phyloP scores from a whole-genome alignment of 1,139 yeast species.

The Wickerhamomyces sp. region DNA sequence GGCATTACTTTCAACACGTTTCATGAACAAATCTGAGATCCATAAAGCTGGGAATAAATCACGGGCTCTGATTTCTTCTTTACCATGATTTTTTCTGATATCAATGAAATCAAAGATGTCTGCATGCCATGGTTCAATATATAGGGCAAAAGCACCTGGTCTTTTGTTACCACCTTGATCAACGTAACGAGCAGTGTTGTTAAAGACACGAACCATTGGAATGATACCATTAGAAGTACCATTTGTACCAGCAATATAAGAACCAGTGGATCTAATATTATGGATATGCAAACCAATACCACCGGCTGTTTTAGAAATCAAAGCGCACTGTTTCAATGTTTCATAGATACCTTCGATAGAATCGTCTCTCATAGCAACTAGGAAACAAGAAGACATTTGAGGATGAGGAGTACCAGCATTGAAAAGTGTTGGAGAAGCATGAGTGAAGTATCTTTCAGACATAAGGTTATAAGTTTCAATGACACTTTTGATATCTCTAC shows the following conservation, averaged over 20 bases:
- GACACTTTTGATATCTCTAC: conserved; percentile 62
- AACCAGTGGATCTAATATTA: conserved; percentile 80
- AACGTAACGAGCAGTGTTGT: conserved; percentile 88
- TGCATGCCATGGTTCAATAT: conserved; percentile 90
- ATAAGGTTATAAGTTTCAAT: conserved; percentile 78
- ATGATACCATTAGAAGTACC: conserved; percentile 86
- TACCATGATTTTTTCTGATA: conserved; percentile 85
- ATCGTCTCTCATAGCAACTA: conserved; percentile 84
- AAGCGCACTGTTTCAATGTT: conserved; percentile 79
- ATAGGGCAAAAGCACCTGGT: conserved; percentile 89
- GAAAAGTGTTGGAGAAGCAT: conserved; percentile 85
- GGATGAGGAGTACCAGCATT: conserved; percentile 88
- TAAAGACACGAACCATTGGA: conserved; percentile 87
- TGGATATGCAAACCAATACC: conserved; percentile 86
- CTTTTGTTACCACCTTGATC: conserved; percentile 95
- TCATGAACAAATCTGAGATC: conserved; percentile 89
- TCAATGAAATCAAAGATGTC: conserved; percentile 82
- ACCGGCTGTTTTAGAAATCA: conserved; percentile 86
- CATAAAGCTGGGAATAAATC: conserved; percentile 89
- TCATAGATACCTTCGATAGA: conserved; percentile 88
- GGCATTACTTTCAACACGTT: conserved; percentile 72
- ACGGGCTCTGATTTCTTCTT: conserved; percentile 86
- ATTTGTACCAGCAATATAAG: conserved; percentile 83
- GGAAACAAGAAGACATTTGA: conserved; percentile 86
- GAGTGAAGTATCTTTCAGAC: conserved; percentile 82